Percentiles rank a stretch among this genome's conserved stretches.
Evolutionary conservation across 306 rosid species (phyloP).

Genomic region (Vigna hirtella): DNA sequence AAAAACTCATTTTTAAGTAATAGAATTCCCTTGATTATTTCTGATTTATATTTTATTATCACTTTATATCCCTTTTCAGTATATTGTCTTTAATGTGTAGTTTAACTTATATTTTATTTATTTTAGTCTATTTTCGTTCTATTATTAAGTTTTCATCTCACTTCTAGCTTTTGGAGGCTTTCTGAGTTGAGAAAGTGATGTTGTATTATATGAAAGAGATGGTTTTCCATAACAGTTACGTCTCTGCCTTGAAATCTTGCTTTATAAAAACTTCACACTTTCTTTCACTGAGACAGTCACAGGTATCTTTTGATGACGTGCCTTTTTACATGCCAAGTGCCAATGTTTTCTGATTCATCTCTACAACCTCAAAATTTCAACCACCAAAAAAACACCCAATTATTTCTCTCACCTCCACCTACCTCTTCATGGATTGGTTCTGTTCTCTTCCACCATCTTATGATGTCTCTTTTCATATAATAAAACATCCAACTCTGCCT

Average conservation of each 20-base stretch:
- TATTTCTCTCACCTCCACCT: neutral
- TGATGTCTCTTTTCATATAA: no score
- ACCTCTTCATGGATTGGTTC: neutral
- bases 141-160: no score
- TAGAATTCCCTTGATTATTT: no score
- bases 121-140: no score
- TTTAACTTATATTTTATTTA: no score
- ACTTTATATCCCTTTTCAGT: no score
- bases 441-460: neutral
- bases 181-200: neutral
- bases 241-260: neutral
- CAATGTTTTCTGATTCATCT: neutral
- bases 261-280: neutral
- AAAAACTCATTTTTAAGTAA: no score
- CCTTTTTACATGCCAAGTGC: constrained; percentile 5
- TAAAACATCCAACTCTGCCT: no score
- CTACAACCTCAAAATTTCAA: no score
- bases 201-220: neutral
- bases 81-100: no score
- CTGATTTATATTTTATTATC: no score
- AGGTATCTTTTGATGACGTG: neutral
- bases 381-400: neutral
- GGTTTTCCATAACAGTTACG: neutral
- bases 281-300: neutral
- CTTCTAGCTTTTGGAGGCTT: no score